These are phyloP conservation scores for Cystofilobasidium ferigula DNA, from an alignment of 768 basidiomycete species.

Conservation along the genomic window DNA sequence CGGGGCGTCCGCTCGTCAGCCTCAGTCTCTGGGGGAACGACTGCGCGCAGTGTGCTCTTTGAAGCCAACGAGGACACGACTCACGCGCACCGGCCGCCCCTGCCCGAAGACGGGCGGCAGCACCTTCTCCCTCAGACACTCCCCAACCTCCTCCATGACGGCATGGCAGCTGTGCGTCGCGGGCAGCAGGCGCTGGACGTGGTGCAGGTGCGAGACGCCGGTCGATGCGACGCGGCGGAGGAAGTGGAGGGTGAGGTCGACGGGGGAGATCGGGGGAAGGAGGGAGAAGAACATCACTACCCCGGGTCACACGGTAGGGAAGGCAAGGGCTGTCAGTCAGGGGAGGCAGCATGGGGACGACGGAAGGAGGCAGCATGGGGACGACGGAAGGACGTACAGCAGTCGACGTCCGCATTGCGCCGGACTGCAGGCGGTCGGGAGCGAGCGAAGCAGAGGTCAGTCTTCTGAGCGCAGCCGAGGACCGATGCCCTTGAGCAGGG, in stretches of 20 bases:
- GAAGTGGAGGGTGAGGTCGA: not conserved
- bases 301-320: not conserved
- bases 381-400: constrained; percentile 6
- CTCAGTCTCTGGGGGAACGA: not conserved
- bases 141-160: constrained; percentile 1
- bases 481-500: no score
- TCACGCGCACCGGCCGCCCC: not conserved
- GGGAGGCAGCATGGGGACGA: not conserved
- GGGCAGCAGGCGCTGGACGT: constrained; percentile 17
- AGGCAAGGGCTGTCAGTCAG: not conserved
- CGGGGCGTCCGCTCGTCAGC: not conserved
- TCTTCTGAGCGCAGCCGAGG: not conserved
- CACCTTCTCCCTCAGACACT: constrained; percentile 1
- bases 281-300: constrained; percentile 21
- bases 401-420: constrained; percentile 8
- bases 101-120: constrained; percentile 12
- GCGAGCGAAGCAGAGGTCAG: not conserved
- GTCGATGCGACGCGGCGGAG: constrained; percentile 1
- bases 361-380: not conserved
- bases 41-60: not conserved
- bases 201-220: constrained; percentile 6
- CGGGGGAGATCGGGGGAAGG: constrained; percentile 14
- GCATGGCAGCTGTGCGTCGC: constrained; percentile 2
- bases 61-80: not conserved
- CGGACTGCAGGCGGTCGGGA: not conserved